Evolutionary conservation across 306 rosid genomes (phyloP).

Genomic region (Prosopis cineraria): DNA sequence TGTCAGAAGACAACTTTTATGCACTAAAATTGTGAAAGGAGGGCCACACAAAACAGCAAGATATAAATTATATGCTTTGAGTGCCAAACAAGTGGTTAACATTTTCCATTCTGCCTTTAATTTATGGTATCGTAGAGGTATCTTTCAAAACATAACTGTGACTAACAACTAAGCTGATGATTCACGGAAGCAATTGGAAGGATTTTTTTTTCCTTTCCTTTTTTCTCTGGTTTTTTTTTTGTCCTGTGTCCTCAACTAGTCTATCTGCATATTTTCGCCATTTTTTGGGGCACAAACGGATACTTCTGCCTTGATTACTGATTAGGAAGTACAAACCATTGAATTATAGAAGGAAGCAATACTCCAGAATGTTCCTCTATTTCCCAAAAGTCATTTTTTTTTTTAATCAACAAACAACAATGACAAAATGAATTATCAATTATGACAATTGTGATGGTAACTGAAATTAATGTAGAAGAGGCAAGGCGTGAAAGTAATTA

Average conservation of each 20-base stretch:
- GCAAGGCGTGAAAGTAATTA: slow-evolving; percentile 32
- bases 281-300: neutral
- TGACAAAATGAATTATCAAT: neutral
- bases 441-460: neutral
- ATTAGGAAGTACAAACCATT: neutral
- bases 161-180: neutral
- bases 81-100: neutral
- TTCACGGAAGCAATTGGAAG: neutral
- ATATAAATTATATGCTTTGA: neutral
- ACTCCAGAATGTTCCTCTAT: neutral
- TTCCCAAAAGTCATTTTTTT: neutral
- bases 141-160: neutral
- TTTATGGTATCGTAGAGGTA: neutral
- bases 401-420: neutral
- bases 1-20: neutral
- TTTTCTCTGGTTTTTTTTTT: neutral
- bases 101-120: neutral
- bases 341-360: neutral
- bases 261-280: neutral
- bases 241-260: neutral
- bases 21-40: neutral
- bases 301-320: neutral
- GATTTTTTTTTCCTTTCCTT: too few relatives aligned
- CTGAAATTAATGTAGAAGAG: neutral
- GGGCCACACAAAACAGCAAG: neutral